A percentile compares a stretch with the other conserved stretches of the same genome.
phyloP scores from a whole-genome alignment of 2,329 filamentous ascomycete species.

The Plectosphaerella plurivora region DNA sequence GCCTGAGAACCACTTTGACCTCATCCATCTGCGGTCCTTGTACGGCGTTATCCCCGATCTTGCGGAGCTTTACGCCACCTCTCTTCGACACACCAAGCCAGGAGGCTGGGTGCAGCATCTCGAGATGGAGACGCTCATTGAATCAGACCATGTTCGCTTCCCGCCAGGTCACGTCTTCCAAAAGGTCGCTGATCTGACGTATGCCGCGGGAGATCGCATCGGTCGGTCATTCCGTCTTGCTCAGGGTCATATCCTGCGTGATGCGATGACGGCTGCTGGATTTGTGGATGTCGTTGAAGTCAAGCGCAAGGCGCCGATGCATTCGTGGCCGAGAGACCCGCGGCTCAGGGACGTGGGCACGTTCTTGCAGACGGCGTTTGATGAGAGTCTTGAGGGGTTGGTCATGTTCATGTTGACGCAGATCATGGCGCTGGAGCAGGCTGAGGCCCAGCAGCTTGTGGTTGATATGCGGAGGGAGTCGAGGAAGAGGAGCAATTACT shows the following conservation, averaged over 20 bases:
- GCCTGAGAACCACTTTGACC: constrained; percentile 46
- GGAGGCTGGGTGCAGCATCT: constrained; percentile 34
- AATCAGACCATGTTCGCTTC: constrained; percentile 18
- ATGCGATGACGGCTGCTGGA: constrained; percentile 17
- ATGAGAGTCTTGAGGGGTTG: constrained; percentile 21
- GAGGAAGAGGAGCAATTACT: constrained; percentile 5
- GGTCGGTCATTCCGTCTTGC: constrained; percentile 16
- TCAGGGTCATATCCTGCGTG: constrained; percentile 13
- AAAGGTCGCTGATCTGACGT: constrained; percentile 17
- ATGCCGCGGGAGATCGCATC: constrained; percentile 17
- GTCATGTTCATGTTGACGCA: constrained; percentile 20
- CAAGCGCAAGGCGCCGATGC: constrained; percentile 13
- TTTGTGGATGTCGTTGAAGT: constrained; percentile 14
- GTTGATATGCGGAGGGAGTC: constrained; percentile 15
- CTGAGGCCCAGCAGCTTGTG: constrained; percentile 16
- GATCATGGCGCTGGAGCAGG: constrained; percentile 20
- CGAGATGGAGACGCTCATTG: constrained; percentile 15
- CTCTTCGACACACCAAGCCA: constrained; percentile 46
- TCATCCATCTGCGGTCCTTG: constrained; percentile 53
- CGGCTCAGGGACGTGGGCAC: constrained; percentile 8
- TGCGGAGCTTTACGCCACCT: constrained; percentile 42
- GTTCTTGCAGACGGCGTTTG: constrained; percentile 17
- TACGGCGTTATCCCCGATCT: constrained; percentile 51
- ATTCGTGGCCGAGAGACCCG: constrained; percentile 12
- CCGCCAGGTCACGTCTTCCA: constrained; percentile 19